Percentiles rank a stretch among this genome's conserved stretches.
Conservation (phyloP, 306 rosid genomes). For the Oemleria cerasiformis region DNA sequence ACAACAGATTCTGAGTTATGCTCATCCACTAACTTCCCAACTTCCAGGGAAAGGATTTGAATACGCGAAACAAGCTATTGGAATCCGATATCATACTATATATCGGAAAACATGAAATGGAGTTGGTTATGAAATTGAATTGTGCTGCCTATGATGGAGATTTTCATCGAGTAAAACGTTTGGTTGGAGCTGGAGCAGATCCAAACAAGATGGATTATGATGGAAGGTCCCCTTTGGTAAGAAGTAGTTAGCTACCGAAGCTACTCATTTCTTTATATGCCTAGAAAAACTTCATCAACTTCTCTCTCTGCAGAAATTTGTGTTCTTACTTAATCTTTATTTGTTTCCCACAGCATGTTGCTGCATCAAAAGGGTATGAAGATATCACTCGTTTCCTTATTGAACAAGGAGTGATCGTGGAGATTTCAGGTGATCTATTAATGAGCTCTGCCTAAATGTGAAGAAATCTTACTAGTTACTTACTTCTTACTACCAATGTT, state of each 20-base stretch:
- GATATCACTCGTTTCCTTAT: conserved; percentile 52
- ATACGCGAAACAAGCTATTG: conserved; percentile 49
- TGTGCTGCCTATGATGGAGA: conserved; percentile 57
- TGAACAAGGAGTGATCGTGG: conserved; percentile 38
- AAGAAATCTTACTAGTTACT: neutral
- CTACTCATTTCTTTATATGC: too few species aligned
- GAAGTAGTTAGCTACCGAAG: conserved; percentile 16
- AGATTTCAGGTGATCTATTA: conserved; percentile 40
- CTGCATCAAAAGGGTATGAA: conserved; percentile 55
- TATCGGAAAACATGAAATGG: conserved; percentile 48
- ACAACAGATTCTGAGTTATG: neutral
- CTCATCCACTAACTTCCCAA: neutral
- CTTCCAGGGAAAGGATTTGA: conserved; percentile 46
- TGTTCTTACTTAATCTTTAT: neutral
- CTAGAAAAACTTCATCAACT: neutral
- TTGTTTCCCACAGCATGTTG: conserved; percentile 40
- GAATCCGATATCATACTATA: conserved; percentile 46
- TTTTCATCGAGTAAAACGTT: conserved; percentile 42
- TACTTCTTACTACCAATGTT: neutral
- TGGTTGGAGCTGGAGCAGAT: conserved; percentile 58
- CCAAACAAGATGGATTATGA: conserved; percentile 63
- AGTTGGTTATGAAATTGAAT: conserved; percentile 50
- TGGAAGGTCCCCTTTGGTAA: conserved; percentile 69
- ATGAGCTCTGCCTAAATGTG: neutral
- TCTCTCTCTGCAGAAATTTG: neutral